Evolutionary conservation across 768 basidiomycete genomes (phyloP), one percentile per base, ranked within the genome.

Genomic region (Termitomyces sp.): DNA sequence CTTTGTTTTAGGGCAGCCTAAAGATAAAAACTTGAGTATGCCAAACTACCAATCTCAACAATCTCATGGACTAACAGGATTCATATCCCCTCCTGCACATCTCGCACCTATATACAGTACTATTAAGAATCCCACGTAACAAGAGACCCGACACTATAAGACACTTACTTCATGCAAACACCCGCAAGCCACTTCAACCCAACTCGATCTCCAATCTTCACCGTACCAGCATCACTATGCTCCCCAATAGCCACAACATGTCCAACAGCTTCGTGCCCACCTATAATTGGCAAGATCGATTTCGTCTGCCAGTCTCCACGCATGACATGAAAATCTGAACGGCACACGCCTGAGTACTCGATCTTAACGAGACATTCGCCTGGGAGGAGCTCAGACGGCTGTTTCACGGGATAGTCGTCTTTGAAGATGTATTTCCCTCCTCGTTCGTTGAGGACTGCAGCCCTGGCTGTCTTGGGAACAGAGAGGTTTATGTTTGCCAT

Each of bases 221-320:
- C 75, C 65, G 41, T 75, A 73, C 57, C 55, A 16, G 50, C 71
- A 58, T 61, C 58, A 1, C 84, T 84, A 66, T 85, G 73, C 8
- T 76, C 79, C 7, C 83, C 92, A 64, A 94, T 87, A 30, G 90
- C 92, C 20, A 92, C 87, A 46, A 94, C 72, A 44, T 75, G 73
- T 5, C 92, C 91, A 24, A 90, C 84, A 40, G 90, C 92, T 70
- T 92, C 87, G 69, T 92, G 91, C 0, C 92, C 89, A 13, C 86
- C 88, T 52, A 91, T 75, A 38, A 88, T 76, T 1, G 87, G 87
- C 3, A 79, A 66, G 28, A 70, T 76, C 1, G 79, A 68, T 13
- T 76, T 70, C 3, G 79, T 56, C 0, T 82, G 79, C 91, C 90
- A 93, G 7, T 60, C 62, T 24, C 78, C 80, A 32, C 79, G 75